Evolutionary conservation across 495 filamentous ascomycete genomes (phyloP), one percentile per base, ranked within the genome.

Genomic region (Penicillium bovifimosum): DNA sequence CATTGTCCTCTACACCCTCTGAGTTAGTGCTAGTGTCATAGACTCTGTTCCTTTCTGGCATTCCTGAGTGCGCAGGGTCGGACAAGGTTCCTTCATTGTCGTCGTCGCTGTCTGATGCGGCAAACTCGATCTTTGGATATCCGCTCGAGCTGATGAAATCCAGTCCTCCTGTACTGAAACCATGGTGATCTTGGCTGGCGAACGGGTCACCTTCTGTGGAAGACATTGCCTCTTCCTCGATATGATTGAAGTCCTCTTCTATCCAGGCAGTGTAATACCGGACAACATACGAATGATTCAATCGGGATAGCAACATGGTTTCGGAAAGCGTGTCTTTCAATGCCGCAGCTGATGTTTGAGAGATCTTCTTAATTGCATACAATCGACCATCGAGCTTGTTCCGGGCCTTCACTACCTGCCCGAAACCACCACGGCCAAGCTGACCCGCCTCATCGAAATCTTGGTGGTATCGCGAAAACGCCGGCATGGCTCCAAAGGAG

Each of bases 281-380:
- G 31, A 98, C 93, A 14, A 98, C 93, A 58, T 93, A 90, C 4
- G 91, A 90, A 73, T 98, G 91, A 69, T 95, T 97, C 56, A 98
- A 77, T 46, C 87, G 81, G 13, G 93, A 96, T 8, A 98, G 77
- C 18, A 97, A 71, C 65, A 90, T 86, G 41, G 95, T 91, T 68
- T 98, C 93, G 31, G 90, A 95, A 26, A 97, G 71, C 20, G 96
- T 88, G 57, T 92, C 86, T 18, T 87, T 87, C 42, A 97, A 71
- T 20, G 87, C 87, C 33, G 85, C 76, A 33, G 87, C 79, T 14
- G 90, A 89, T 44, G 84, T 85, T 55, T 91, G 86, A 18, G 84
- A 88, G 47, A 98, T 95, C 62, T 96, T 96, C 67, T 98, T 98
- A 55, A 98, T 84, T 4, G 93, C 93, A 76, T 98, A 98, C 9